These are phyloP conservation scores for Pyrenopolyporus hunteri DNA, from an alignment of 495 filamentous ascomycete species.

Conservation along the genomic window DNA sequence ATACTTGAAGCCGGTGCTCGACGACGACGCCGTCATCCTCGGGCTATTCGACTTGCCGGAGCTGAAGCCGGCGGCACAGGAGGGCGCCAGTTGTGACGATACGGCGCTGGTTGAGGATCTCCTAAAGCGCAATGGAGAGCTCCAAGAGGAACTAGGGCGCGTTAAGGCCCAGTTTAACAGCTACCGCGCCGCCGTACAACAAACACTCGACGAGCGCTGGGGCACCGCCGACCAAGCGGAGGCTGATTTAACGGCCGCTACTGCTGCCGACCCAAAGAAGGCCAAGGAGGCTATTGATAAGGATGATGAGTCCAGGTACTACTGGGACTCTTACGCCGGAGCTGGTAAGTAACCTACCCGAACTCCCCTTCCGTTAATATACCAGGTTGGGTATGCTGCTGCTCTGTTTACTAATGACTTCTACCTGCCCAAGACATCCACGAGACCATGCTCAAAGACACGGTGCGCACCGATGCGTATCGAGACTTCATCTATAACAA, in stretches of 20 bases:
- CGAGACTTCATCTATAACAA: slow-evolving; percentile 98
- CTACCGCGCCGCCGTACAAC: slow-evolving; percentile 70
- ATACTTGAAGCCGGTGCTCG: slow-evolving; percentile 82
- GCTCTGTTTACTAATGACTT: background rate
- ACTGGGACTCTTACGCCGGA: slow-evolving; percentile 79
- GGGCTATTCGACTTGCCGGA: slow-evolving; percentile 76
- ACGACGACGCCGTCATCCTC: slow-evolving; percentile 87
- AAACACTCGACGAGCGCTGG: slow-evolving; percentile 75
- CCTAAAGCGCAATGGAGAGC: slow-evolving; percentile 63
- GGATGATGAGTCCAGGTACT: slow-evolving; percentile 66
- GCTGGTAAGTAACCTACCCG: slow-evolving; percentile 15
- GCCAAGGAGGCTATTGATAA: slow-evolving; percentile 39
- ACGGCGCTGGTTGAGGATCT: slow-evolving; percentile 50
- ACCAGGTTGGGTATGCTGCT: background rate
- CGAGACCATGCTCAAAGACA: slow-evolving; percentile 93
- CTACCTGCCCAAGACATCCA: slow-evolving; percentile 69
- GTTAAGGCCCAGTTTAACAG: slow-evolving; percentile 71
- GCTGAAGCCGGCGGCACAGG: slow-evolving; percentile 29
- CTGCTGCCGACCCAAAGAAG: slow-evolving; percentile 22
- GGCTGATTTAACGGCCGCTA: slow-evolving; percentile 15
- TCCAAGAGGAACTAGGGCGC: slow-evolving; percentile 70
- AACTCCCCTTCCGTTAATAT: background rate
- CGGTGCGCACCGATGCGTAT: slow-evolving; percentile 93
- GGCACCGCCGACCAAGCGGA: slow-evolving; percentile 50
- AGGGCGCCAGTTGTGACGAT: slow-evolving; percentile 48